Conservation (phyloP, 257 asterid genomes). For the Capsicum baccatum region DNA sequence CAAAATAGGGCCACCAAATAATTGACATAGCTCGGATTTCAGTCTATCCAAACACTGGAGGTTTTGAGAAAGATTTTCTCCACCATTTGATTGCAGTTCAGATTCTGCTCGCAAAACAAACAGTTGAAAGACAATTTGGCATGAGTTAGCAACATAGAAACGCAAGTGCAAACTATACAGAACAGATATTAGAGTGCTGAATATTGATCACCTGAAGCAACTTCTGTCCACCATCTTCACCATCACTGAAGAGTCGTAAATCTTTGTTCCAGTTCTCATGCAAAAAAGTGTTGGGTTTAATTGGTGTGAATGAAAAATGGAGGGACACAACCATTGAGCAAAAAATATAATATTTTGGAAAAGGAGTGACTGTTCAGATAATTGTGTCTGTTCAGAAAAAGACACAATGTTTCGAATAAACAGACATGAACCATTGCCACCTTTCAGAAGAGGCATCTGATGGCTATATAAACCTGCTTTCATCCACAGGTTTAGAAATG, state of each 20-base stretch:
- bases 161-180: background rate
- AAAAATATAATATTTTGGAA: no score
- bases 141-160: background rate
- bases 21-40: slow-evolving; percentile 58
- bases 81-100: slow-evolving; percentile 75
- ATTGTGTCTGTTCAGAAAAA: no score
- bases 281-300: slow-evolving; percentile 48
- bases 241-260: slow-evolving; percentile 73
- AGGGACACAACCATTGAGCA: no score
- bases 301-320: no score
- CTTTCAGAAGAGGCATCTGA: no score
- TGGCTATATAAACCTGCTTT: no score
- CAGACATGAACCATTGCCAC: no score
- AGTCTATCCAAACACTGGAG: slow-evolving; percentile 66
- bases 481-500: no score
- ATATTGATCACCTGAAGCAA: slow-evolving; percentile 75
- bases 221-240: slow-evolving; percentile 94
- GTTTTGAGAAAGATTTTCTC: slow-evolving; percentile 57
- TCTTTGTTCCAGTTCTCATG: slow-evolving; percentile 97
- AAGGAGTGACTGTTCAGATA: no score
- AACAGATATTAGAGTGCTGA: slow-evolving; percentile 10
- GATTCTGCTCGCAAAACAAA: slow-evolving; percentile 93
- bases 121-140: slow-evolving; percentile 51
- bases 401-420: no score
- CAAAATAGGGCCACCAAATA: slow-evolving; percentile 63